A percentile compares a stretch with the other conserved stretches of the same genome.
These are phyloP conservation scores for Podila verticillata DNA, from an alignment of 192 early-diverging fungal genomes.

Conservation along the genomic window DNA sequence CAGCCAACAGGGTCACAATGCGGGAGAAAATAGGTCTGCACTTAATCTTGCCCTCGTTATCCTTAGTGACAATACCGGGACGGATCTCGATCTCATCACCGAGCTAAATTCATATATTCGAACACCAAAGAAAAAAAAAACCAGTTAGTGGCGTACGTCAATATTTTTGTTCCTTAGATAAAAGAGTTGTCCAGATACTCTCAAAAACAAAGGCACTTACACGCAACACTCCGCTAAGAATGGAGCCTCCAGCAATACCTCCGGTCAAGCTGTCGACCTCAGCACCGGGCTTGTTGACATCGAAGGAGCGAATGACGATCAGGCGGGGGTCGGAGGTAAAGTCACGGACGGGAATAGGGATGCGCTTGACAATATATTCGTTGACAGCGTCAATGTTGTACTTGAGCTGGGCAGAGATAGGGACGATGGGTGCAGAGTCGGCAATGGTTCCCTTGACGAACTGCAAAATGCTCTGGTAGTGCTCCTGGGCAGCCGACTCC, in stretches of 20 bases:
- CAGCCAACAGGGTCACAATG: conserved; percentile 88
- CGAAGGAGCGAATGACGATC: conserved; percentile 98
- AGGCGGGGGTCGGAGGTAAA: conserved; percentile 91
- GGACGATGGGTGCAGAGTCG: conserved; percentile 94
- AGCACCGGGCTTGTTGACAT: conserved; percentile 98
- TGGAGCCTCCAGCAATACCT: conserved; percentile 97
- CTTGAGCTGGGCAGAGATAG: conserved; percentile 98
- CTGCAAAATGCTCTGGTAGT: conserved; percentile 89
- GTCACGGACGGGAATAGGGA: conserved; percentile 94
- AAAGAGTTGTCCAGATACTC: no score
- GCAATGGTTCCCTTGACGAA: conserved; percentile 96
- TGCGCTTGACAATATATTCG: conserved; percentile 97
- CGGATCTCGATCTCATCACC: conserved; percentile 98
- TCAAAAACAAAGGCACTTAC: conserved; percentile 26
- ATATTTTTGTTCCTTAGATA: no score
- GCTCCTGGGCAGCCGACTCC: conserved; percentile 89
- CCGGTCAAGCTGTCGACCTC: conserved; percentile 94
- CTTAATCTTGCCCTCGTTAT: conserved; percentile 81
- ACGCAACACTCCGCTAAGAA: conserved; percentile 89
- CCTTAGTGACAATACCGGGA: conserved; percentile 93
- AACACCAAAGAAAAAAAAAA: no score
- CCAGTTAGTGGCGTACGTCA: no score
- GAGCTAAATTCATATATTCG: conserved; percentile 54
- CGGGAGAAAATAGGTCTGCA: conserved; percentile 90
- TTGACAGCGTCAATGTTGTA: conserved; percentile 98